phyloP scores from a whole-genome alignment of 805 yeast species.

The Kregervanrija pseudodelftensis region DNA sequence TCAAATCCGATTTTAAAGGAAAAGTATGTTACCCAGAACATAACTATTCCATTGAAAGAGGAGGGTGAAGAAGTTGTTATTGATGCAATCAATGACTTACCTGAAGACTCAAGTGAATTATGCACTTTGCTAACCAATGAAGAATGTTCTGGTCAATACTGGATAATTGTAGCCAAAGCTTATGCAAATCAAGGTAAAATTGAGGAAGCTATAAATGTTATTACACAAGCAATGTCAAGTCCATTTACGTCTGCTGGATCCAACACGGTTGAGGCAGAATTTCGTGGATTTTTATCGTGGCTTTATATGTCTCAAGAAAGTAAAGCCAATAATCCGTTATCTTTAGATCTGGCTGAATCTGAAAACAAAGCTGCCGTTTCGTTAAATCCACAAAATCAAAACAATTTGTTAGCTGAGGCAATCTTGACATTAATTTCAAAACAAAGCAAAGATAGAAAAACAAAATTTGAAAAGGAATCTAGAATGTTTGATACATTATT shows the following conservation, averaged over 20 bases:
- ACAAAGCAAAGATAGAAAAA: slow-evolving; percentile 52
- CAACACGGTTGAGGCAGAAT: slow-evolving; percentile 37
- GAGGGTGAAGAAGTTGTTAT: slow-evolving; percentile 82
- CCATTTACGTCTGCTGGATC: slow-evolving; percentile 25
- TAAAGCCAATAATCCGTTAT: slow-evolving; percentile 12
- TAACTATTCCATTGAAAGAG: slow-evolving; percentile 60
- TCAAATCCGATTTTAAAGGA: slow-evolving; percentile 16
- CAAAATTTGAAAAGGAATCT: slow-evolving; percentile 63
- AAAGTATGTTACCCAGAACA: slow-evolving; percentile 18
- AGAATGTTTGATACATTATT: slow-evolving; percentile 59
- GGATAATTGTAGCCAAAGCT: slow-evolving; percentile 80
- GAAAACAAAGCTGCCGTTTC: slow-evolving; percentile 40
- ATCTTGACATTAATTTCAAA: slow-evolving; percentile 55
- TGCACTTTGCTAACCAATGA: slow-evolving; percentile 75
- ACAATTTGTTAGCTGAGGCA: slow-evolving; percentile 60
- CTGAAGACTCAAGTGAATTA: slow-evolving; percentile 84
- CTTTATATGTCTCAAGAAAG: slow-evolving; percentile 45
- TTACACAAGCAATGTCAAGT: slow-evolving; percentile 49
- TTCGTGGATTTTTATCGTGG: slow-evolving; percentile 71
- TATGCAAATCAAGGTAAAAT: slow-evolving; percentile 57
- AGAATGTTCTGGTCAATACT: slow-evolving; percentile 64
- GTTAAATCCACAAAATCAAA: slow-evolving; percentile 33
- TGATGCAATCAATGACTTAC: slow-evolving; percentile 72
- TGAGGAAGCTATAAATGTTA: slow-evolving; percentile 57
- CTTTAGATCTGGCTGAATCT: slow-evolving; percentile 22